Base-by-base conservation (phyloP, 768 basidiomycete species). In the Galerina sulciceps region DNA sequence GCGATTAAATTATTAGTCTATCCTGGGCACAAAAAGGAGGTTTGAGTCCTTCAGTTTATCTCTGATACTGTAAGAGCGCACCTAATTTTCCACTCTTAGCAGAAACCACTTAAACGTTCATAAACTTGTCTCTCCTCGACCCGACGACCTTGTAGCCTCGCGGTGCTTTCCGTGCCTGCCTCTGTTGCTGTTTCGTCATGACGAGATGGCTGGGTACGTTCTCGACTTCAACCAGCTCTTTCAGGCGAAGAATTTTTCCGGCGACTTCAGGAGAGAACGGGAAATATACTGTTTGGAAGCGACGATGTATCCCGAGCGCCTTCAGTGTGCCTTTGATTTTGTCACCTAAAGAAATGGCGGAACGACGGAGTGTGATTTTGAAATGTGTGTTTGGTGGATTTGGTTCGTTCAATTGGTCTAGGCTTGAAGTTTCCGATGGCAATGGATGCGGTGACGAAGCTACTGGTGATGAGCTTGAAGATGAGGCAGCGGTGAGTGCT, bases 331-430 rank as follows among this genome's bases (percentile, higher is more conserved):
- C 87, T 68, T 88, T 82, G 56, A 87, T 84, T 65, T 81, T 81
- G 57, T 85, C 77, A 2, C 90, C 88, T 9, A 96, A 84, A 0
- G 93, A 89, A 61, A 96, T 95, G 48, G 87, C 89, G 5, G 94
- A 96, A 55, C 95, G 90, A 10, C 84, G 84, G 26, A 96, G 87
- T 17, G 94, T 96, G 66, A 98, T 89, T 77, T 91, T 91, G 79
- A 84, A 95, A 74, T 96, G 92, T 0, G 94, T 93, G 31, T 73
- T 76, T 53, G 79, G 75, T 45, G 68, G 20, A 52, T 37, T 36
- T 53, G 41, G 5, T 11, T 17, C 49, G 17, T 22, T 62, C 18
- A 42, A 17, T 34, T 26, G 43, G 14, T 17, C 31, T 20, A 46
- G 36, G 5, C 45, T 53, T 36, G 41, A 38, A 26, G 37, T 43